A percentile compares a stretch with the other conserved stretches of the same genome.
Evolutionary conservation across 352 stramenopile species (phyloP).

Genomic region (Globisporangium nagaii): DNA sequence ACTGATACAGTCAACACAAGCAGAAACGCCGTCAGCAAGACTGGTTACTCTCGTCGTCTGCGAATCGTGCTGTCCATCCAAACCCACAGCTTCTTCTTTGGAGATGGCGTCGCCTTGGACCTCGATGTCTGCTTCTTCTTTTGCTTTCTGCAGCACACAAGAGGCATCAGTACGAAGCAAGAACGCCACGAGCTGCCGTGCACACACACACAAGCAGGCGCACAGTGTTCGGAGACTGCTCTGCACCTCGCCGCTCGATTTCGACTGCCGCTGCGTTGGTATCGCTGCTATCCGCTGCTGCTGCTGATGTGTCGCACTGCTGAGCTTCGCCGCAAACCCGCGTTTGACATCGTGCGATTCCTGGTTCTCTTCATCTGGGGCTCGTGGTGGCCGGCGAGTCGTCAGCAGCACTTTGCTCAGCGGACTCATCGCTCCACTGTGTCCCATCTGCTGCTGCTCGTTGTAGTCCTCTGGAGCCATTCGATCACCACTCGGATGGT

Average conservation of each 20-base stretch:
- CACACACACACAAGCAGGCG: neutral
- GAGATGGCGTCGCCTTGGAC: conserved; percentile 6
- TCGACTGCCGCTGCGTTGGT: conserved; percentile 9
- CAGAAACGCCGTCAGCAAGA: neutral
- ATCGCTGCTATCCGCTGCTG: neutral
- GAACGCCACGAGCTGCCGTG: neutral
- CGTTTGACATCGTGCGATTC: neutral
- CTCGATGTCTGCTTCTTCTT: conserved; percentile 14
- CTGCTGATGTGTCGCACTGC: neutral
- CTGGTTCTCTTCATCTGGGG: conserved; percentile 8
- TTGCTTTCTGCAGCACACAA: neutral
- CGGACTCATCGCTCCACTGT: conserved; percentile 7
- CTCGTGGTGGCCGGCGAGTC: neutral
- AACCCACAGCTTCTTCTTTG: conserved; percentile 19
- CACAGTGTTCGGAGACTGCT: conserved; percentile 9
- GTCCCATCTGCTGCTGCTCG: neutral
- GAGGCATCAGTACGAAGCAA: neutral
- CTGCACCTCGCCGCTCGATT: conserved; percentile 2
- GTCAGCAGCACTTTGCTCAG: conserved; percentile 17
- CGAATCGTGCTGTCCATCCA: too few species aligned
- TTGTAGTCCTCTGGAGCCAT: neutral
- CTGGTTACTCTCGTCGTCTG: neutral
- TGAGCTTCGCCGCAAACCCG: neutral
- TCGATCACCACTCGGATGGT: conserved; percentile 26
- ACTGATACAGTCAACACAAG: neutral